Base-by-base conservation (phyloP, 495 filamentous ascomycete species). In the Neurospora sp. region DNA sequence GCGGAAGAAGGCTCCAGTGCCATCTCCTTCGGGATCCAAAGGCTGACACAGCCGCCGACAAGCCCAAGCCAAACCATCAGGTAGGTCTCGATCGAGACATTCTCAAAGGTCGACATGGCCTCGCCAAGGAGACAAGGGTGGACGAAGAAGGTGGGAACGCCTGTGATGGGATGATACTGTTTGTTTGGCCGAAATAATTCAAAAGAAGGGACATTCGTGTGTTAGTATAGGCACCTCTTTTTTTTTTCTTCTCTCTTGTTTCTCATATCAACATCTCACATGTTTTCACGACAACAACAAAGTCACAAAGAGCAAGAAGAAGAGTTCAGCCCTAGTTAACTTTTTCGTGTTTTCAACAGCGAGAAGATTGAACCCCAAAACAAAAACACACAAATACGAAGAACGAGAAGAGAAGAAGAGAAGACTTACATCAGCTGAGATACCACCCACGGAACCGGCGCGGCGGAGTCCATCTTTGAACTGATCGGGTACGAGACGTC, bases 51-150 rank as follows among this genome's bases (percentile, higher is more conserved):
- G 71, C 86, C 86, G 72, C 93, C 93, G 18, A 95, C 88, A 60
- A 95, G 79, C 39, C 93, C 93, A 70, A 96, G 83, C 93, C 93
- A 97, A 46, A 92, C 83, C 82, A 91, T 87, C 77, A 97, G 86
- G 84, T 96, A 97, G 71, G 87, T 84, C 78, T 89, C 84, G 40
- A 88, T 86, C 49, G 84, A 84, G 75, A 88, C 85, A 66, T 66
- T 35, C 70, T 85, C 80, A 76, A 87, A 86, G 23, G 77, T 80
- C 42, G 82, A 84, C 88, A 97, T 91, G 70, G 91, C 91, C 75
- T 93, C 91, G 72, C 90, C 90, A n/a, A 93, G 91, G 79, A 92
- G 88, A 85, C 93, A 97, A 31, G 93, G 93, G 82, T 97, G 93
- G 77, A 96, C 84, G 83, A 94, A 96, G 78, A 92, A 94, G 70